A percentile compares a stretch with the other conserved stretches of the same genome.
phyloP scores from a whole-genome alignment of 2,329 filamentous ascomycete species.

The Lachnellula cervina region DNA sequence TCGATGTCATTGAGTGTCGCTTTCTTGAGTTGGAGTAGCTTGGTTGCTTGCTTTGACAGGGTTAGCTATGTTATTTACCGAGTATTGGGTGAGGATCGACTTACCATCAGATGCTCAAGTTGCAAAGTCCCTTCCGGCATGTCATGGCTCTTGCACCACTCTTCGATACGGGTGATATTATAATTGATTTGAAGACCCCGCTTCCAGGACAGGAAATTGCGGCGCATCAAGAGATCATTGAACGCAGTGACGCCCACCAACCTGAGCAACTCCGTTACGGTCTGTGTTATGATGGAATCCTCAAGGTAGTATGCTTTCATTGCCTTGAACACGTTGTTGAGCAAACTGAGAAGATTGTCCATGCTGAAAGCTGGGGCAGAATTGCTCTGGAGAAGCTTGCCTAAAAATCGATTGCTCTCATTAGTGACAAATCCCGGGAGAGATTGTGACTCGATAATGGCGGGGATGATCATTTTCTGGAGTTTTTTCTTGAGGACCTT shows the following conservation, averaged over 20 bases:
- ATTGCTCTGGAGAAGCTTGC: conserved; percentile 89
- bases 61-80: conserved; percentile 29
- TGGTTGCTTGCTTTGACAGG: conserved; percentile 76
- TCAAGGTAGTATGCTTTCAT: conserved; percentile 99
- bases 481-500: conserved; percentile 99
- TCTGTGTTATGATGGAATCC: conserved; percentile 92
- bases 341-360: conserved; percentile 91
- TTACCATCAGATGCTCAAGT: conserved; percentile 94
- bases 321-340: conserved; percentile 96
- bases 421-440: conserved; percentile 98
- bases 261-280: conserved; percentile 85
- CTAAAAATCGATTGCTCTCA: conserved; percentile 95
- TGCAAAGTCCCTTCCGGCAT: conserved; percentile 98
- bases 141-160: conserved; percentile 99
- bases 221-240: conserved; percentile 94
- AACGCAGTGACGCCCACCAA: conserved; percentile 97
- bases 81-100: conserved; percentile 17
- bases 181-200: conserved; percentile 99
- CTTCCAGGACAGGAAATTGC: conserved; percentile 99
- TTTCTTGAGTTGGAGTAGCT: conserved; percentile 97
- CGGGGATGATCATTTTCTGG: conserved; percentile 98
- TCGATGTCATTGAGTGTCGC: conserved; percentile 98
- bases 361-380: conserved; percentile 96
- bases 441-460: conserved; percentile 98
- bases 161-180: conserved; percentile 98